Evolutionary conservation across 495 filamentous ascomycete species (phyloP), one percentile per base, ranked within the genome.

Genomic region (Viridothelium virens): DNA sequence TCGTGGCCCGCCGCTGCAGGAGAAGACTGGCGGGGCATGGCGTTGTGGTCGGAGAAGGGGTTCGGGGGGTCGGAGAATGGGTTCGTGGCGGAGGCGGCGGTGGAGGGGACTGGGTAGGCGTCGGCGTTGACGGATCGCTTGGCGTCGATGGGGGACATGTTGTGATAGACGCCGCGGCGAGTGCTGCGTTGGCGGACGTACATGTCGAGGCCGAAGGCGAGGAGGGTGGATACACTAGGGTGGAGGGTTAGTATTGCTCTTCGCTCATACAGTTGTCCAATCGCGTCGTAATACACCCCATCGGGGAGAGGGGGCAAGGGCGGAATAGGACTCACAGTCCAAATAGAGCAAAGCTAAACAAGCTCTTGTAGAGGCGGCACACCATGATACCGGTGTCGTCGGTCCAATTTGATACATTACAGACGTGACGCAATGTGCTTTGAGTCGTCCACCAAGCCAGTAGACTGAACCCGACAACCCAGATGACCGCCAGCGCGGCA

Each of bases 361-460:
- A 77, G 18, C 86, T 79, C 76, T 89, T 90, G 80, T 87, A 90
- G 67, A 82, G 75, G 63, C 83, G 74, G 74, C 86, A 89, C 48
- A 89, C 81, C 71, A 79, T 78, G 61, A 87, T 80, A 39, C 82
- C 86, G 38, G 81, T 82, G 0, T 81, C 78, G 39, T 81, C 83
- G 47, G 78, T 75, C 85, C 86, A 90, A 75, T 80, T 79, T 41
- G 72, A 68, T 5, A 74, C 71, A 31, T 77, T 79, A 76, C 87
- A 90, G 66, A 77, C 74, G 65, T 84, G 81, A n/a, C 78, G 75
- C 68, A 89, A 79, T 1, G 84, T 86, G 67, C 79, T 75, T 56
- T 25, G 25, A 25, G 79, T 77, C 65, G 84, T 77, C 74, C 79
- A 83, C 80, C 82, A 87, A 70, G 76, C 76, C 48, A 88, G 74